Evolutionary conservation across 257 asterid species (phyloP), one percentile per base, ranked within the genome.

Genomic region (Oldenlandia corymbosa): DNA sequence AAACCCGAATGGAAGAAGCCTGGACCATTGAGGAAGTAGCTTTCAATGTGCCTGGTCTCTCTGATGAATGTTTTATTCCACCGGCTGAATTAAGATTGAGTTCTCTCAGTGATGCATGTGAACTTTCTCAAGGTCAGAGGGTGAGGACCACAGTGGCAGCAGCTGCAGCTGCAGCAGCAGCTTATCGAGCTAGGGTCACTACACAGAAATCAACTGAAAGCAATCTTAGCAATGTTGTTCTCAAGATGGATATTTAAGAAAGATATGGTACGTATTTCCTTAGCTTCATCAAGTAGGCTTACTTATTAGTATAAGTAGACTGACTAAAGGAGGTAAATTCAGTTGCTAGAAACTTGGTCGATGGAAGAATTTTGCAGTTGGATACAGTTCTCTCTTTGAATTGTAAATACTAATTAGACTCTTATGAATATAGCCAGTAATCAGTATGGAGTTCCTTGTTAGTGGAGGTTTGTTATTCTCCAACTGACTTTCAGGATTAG

Each of bases 1-100:
- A 88, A 73, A 88, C 88, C 26, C 74, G 93, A 61, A 85, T 87
- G 88, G 95, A 87, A 68, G 95, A 87, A 75, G 81, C 73, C 1
- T 87, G 90, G 95, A 79, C 78, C 1, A 76, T 87, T 0, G 90
- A 84, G 73, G 92, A 87, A 78, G 95, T 81, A 1, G 88, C 88
- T 0, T 84, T 87, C 67, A 84, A 87, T 46, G 85, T 81, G 12
- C 85, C 85, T 0, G 93, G 90, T 14, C 62, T 85, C 11, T 87
- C 95, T 3, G 78, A 71, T 18, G 95, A 87, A 68, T 81, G 90
- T 69, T 87, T 87, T 55, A 87, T 81, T 23, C 88, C 95, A 56
- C 95, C 93, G 0, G 92, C 88, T 10, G 93, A 87, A 65, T 67
- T 85, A 32, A 81, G 88, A 74, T 75, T 58, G 17, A 62, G 78